Evolutionary conservation across 1,139 yeast genomes (phyloP), one percentile per base, ranked within the genome.

Genomic region (Hansenula sp.): DNA sequence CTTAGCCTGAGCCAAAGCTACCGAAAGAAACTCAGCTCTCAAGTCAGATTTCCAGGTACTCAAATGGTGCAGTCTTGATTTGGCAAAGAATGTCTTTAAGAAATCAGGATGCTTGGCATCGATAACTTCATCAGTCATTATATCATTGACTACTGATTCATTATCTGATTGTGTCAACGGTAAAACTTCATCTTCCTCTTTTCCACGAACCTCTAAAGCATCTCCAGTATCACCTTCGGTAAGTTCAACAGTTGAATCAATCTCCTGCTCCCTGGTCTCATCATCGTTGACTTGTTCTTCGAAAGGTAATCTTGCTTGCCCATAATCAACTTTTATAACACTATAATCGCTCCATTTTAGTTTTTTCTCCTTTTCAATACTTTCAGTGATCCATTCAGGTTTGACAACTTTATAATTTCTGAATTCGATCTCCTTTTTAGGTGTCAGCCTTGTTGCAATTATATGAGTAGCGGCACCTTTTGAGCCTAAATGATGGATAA

Each of bases 1-100:
- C 18, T 42, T 43, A 4, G 49, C 43, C 8, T 55, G 49, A 5
- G 51, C 43, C 5, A 65, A 32, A 17, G 59, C 53, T 37, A 50
- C 44, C 7, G 52, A 42, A 16, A 50, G 42, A 51, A 85, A 87
- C 35, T 75, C 74, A 2, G 79, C 71, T 41, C 89, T 71, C 21
- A 93, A 67, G 40, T 84, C 88, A 0, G 90, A 77, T 60, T 90
- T 91, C 96, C 96, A 89, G 4, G 81, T 73, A 52, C 96, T 85
- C 40, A 93, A 67, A 61, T 89, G 96, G 58, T 93, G 99, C 27
- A 93, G 67, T 46, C 99, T 70, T 2, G 97, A 90, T 46, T 85
- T 80, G 7, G 83, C 76, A 62, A 90, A 91, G 60, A 85, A 93
- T 36, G 74, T 74, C 12, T 72, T 60, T 29, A 93, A 66, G 57